Evolutionary conservation across 805 yeast genomes (phyloP).

Genomic region (Lachancea sp.): DNA sequence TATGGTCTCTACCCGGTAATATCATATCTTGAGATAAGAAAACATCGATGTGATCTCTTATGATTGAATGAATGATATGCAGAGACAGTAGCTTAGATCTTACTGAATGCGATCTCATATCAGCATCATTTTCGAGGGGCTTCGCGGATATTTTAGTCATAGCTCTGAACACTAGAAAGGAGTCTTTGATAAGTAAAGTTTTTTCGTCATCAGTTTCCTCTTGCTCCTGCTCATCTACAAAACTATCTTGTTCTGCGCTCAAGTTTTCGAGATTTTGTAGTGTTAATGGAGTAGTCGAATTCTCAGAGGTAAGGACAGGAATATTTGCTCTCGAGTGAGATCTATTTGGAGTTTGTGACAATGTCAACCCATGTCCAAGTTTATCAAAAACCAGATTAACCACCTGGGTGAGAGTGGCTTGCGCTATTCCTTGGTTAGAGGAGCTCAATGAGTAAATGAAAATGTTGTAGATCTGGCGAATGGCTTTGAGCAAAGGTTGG

Average conservation of each 20-base stretch:
- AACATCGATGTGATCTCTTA: slow-evolving; percentile 78
- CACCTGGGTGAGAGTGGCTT: slow-evolving; percentile 89
- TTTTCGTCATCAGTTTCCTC: slow-evolving; percentile 41
- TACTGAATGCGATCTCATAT: slow-evolving; percentile 85
- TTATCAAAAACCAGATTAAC: slow-evolving; percentile 81
- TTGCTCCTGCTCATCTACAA: slow-evolving; percentile 43
- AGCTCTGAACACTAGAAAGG: slow-evolving; percentile 86
- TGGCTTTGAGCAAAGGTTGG: slow-evolving; percentile 77
- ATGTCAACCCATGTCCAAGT: slow-evolving; percentile 37
- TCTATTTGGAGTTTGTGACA: slow-evolving; percentile 11
- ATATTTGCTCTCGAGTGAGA: slow-evolving; percentile 13
- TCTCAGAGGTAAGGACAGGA: slow-evolving; percentile 11
- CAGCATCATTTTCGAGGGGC: slow-evolving; percentile 68
- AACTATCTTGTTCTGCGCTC: slow-evolving; percentile 49
- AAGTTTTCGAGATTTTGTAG: slow-evolving; percentile 53
- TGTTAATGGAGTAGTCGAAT: slow-evolving; percentile 39
- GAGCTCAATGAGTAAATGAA: slow-evolving; percentile 78
- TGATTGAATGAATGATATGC: slow-evolving; percentile 78
- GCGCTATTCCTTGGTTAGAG: slow-evolving; percentile 87
- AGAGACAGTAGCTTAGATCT: slow-evolving; percentile 85
- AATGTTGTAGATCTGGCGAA: slow-evolving; percentile 88
- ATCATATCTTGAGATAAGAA: slow-evolving; percentile 57
- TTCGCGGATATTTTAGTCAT: slow-evolving; percentile 91
- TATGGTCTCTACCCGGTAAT: slow-evolving; percentile 48
- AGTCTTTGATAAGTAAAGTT: slow-evolving; percentile 77